phyloP scores from a whole-genome alignment of 2,329 filamentous ascomycete species.

The Xylariales sp. region DNA sequence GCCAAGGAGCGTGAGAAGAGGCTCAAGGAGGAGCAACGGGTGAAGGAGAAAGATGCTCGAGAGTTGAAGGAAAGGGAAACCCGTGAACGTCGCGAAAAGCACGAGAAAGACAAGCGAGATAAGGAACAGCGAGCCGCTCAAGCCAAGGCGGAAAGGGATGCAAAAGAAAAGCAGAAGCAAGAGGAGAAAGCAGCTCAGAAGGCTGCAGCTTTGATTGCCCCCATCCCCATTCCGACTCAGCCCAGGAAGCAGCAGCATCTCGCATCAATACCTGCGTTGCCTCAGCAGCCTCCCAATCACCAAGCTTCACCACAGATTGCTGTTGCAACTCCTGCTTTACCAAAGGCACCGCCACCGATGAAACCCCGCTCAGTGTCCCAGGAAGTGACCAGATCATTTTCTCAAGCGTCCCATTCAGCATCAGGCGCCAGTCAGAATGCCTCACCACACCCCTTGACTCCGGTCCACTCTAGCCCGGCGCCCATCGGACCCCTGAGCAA shows the following conservation, averaged over 20 bases:
- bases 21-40: constrained; percentile 75
- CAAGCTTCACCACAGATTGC: constrained; percentile 75
- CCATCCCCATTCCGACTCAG: constrained; percentile 33
- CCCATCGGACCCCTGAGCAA: constrained; percentile 62
- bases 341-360: constrained; percentile 77
- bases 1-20: constrained; percentile 78
- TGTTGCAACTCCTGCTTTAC: constrained; percentile 72
- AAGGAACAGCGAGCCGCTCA: constrained; percentile 43
- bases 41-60: constrained; percentile 71
- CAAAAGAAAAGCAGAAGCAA: constrained; percentile 41
- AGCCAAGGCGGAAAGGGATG: constrained; percentile 42
- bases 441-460: constrained; percentile 57
- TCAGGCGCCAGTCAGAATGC: constrained; percentile 50
- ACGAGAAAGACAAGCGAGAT: constrained; percentile 54
- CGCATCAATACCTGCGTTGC: constrained; percentile 45
- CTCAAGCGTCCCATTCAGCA: constrained; percentile 63
- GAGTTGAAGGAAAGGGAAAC: constrained; percentile 66
- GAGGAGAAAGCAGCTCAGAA: constrained; percentile 40
- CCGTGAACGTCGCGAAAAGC: constrained; percentile 51
- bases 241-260: constrained; percentile 35
- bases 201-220: constrained; percentile 31
- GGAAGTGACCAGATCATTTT: constrained; percentile 66
- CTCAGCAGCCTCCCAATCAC: constrained; percentile 54
- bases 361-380: constrained; percentile 74
- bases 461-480: constrained; percentile 61